Evolutionary conservation across 176 grass and related monocot species (phyloP).

Genomic region (Typha latifolia): DNA sequence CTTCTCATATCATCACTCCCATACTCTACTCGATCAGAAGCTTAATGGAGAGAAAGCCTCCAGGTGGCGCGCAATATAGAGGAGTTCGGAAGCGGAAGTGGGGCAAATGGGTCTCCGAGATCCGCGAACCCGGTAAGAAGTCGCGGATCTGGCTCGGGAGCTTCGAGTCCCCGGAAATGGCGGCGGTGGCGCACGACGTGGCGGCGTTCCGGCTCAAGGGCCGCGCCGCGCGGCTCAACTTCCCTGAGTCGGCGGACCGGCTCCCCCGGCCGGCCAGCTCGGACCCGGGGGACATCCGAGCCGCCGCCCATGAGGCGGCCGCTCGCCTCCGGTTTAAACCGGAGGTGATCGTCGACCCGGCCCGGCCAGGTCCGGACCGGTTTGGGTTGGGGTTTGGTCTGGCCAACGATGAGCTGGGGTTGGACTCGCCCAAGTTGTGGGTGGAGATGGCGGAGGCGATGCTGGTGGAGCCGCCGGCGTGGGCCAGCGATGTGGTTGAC

Average conservation of each 20-base stretch:
- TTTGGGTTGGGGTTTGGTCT: constrained; percentile 18
- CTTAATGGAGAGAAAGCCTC: too few relatives aligned
- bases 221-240: constrained; percentile 46
- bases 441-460: constrained; percentile 54
- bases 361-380: too few relatives aligned
- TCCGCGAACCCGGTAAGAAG: constrained; percentile 55
- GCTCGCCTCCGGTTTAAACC: constrained; percentile 21
- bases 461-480: constrained; percentile 50
- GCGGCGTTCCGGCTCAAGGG: constrained; percentile 46
- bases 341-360: too few relatives aligned
- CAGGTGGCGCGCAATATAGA: background rate
- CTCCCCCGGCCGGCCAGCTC: constrained; percentile 43
- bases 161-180: constrained; percentile 62
- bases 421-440: constrained; percentile 52
- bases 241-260: constrained; percentile 42
- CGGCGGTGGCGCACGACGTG: constrained; percentile 62
- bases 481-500: constrained; percentile 29
- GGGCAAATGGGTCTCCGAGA: constrained; percentile 77
- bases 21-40: too few relatives aligned
- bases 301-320: constrained; percentile 48
- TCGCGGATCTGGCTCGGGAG: constrained; percentile 52
- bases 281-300: constrained; percentile 39
- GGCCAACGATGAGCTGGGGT: constrained; percentile 40
- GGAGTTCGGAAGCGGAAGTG: constrained; percentile 51
- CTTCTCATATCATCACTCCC: too few relatives aligned